These are phyloP conservation scores for Aspergillus steynii DNA, from an alignment of 495 filamentous ascomycete species.

Conservation along the genomic window DNA sequence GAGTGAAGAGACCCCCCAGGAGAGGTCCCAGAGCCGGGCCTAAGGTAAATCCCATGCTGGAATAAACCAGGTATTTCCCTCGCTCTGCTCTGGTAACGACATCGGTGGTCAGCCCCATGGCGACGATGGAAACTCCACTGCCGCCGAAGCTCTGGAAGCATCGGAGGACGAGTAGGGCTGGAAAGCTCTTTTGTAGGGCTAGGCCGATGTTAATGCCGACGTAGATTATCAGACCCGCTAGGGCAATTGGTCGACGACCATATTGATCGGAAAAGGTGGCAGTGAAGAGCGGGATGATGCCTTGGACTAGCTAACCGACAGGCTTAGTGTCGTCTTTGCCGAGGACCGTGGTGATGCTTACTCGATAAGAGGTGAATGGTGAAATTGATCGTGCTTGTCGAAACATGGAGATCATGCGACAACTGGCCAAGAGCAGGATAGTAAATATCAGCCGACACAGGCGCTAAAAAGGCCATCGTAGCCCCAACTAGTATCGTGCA, in stretches of 20 bases:
- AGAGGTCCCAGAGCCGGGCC: slow-evolving; percentile 56
- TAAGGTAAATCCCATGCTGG: slow-evolving; percentile 12
- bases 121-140: slow-evolving; percentile 21
- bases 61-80: slow-evolving; percentile 34
- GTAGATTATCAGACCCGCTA: slow-evolving; percentile 16
- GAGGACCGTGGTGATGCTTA: slow-evolving; percentile 9
- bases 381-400: slow-evolving; percentile 33
- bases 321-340: not conserved
- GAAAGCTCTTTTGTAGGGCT: not conserved
- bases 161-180: not conserved
- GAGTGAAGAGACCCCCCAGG: slow-evolving; percentile 59
- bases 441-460: not conserved
- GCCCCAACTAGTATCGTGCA: not conserved
- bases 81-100: slow-evolving; percentile 34
- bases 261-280: slow-evolving; percentile 38
- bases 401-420: slow-evolving; percentile 25
- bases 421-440: slow-evolving; percentile 30
- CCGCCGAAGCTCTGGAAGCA: slow-evolving; percentile 3
- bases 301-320: slow-evolving; percentile 37
- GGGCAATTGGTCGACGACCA: slow-evolving; percentile 39
- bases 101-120: slow-evolving; percentile 33
- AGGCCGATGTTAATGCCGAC: slow-evolving; percentile 1
- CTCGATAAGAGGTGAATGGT: slow-evolving; percentile 35
- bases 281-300: slow-evolving; percentile 40
- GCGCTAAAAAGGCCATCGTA: not conserved